These are phyloP conservation scores for Aspergillus ochraceus DNA, from an alignment of 2,329 filamentous ascomycete genomes.

Conservation along the genomic window DNA sequence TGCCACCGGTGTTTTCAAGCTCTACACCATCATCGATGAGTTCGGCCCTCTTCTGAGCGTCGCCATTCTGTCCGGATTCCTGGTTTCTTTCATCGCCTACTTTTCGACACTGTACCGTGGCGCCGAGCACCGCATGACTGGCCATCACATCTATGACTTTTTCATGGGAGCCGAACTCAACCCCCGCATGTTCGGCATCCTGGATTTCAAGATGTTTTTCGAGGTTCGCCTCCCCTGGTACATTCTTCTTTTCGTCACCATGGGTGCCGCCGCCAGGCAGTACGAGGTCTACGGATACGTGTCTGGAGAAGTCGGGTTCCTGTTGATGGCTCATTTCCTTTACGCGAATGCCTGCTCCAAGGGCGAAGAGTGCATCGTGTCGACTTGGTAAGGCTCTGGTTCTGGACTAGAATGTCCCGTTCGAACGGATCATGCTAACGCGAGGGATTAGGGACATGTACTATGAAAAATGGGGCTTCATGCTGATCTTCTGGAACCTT, in stretches of 20 bases:
- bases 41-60: conserved; percentile 93
- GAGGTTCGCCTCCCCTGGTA: conserved; percentile 92
- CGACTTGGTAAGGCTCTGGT: conserved; percentile 64
- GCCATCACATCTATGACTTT: conserved; percentile 78
- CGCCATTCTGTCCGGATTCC: conserved; percentile 84
- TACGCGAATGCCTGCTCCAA: conserved; percentile 92
- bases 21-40: conserved; percentile 91
- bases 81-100: conserved; percentile 82
- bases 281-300: conserved; percentile 85
- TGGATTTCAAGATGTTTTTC: conserved; percentile 96
- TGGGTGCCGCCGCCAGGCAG: conserved; percentile 76
- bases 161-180: conserved; percentile 90
- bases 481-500: conserved; percentile 97
- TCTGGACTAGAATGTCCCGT: neutral
- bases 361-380: conserved; percentile 85
- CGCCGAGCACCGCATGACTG: conserved; percentile 88
- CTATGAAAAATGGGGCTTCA: conserved; percentile 95
- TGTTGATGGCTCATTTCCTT: conserved; percentile 85
- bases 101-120: conserved; percentile 78
- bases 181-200: conserved; percentile 76
- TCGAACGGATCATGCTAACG: conserved; percentile 12
- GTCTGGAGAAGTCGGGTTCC: conserved; percentile 77
- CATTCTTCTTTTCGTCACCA: conserved; percentile 76
- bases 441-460: conserved; percentile 76
- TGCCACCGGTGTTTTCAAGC: conserved; percentile 77